Evolutionary conservation across 805 yeast genomes (phyloP).

Genomic region (Schwanniomyces vanrijiae): DNA sequence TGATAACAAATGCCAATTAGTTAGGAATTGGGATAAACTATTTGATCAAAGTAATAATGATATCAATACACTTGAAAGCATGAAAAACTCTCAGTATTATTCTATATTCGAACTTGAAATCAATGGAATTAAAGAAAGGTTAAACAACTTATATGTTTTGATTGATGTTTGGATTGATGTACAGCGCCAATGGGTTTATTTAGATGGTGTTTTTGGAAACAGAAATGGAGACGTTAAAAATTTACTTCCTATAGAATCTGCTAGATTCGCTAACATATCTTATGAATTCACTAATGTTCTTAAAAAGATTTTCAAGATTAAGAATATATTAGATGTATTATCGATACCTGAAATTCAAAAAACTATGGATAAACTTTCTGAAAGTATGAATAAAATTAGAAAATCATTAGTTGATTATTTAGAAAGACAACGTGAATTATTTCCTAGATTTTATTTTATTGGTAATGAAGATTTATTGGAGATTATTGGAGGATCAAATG

Average conservation of each 20-base stretch:
- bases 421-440: conserved; percentile 73
- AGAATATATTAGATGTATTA: conserved; percentile 55
- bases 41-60: conserved; percentile 62
- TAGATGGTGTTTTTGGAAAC: conserved; percentile 72
- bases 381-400: conserved; percentile 57
- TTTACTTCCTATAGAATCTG: conserved; percentile 68
- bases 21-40: conserved; percentile 66
- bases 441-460: conserved; percentile 81
- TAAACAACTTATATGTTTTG: conserved; percentile 51
- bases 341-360: conserved; percentile 47
- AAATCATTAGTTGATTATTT: conserved; percentile 73
- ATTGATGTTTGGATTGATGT: conserved; percentile 78
- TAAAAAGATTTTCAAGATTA: conserved; percentile 47
- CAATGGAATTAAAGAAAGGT: conserved; percentile 50
- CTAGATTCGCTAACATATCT: conserved; percentile 63
- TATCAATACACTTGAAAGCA: conserved; percentile 60
- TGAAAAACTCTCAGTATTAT: conserved; percentile 68
- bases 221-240: conserved; percentile 53
- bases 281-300: conserved; percentile 58
- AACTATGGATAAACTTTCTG: conserved; percentile 50
- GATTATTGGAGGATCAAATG: conserved; percentile 65
- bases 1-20: conserved; percentile 50
- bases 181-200: conserved; percentile 86
- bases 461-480: conserved; percentile 91
- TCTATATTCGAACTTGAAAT: conserved; percentile 60